phyloP scores from a whole-genome alignment of 495 filamentous ascomycete genomes.

The Emericellopsis terricola region DNA sequence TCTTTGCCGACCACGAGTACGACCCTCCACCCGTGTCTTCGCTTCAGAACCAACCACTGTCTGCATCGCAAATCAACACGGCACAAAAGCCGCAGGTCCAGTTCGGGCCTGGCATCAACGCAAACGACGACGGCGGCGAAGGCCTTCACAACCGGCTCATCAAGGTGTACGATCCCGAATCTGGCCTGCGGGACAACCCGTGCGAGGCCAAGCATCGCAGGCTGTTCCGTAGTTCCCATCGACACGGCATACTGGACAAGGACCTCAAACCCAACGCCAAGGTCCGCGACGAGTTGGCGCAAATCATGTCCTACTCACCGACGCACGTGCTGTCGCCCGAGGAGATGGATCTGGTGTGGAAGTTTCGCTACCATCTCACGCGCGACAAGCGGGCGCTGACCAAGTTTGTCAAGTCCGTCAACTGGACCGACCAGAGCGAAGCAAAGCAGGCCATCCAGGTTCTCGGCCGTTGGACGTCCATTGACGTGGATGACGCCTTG shows the following conservation, averaged over 20 bases:
- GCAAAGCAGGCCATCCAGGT: slow-evolving; percentile 76
- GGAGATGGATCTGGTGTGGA: slow-evolving; percentile 93
- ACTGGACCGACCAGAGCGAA: slow-evolving; percentile 80
- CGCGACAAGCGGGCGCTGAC: slow-evolving; percentile 86
- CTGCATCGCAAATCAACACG: slow-evolving; percentile 43
- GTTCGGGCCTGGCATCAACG: slow-evolving; percentile 66
- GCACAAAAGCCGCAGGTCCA: slow-evolving; percentile 65
- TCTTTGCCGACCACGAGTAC: slow-evolving; percentile 91
- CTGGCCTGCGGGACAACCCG: slow-evolving; percentile 75
- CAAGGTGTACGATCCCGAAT: slow-evolving; percentile 84
- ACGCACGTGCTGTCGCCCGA: slow-evolving; percentile 72
- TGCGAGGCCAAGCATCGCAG: slow-evolving; percentile 89
- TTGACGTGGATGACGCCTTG: slow-evolving; percentile 91
- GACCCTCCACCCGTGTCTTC: slow-evolving; percentile 62
- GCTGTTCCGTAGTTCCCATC: slow-evolving; percentile 68
- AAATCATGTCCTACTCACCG: slow-evolving; percentile 81
- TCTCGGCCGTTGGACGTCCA: slow-evolving; percentile 86
- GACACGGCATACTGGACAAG: slow-evolving; percentile 82
- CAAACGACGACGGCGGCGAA: slow-evolving; percentile 32
- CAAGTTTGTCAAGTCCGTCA: slow-evolving; percentile 94
- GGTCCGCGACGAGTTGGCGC: slow-evolving; percentile 80
- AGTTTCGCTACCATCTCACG: slow-evolving; percentile 84
- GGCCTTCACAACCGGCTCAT: slow-evolving; percentile 43
- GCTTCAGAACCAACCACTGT: slow-evolving; percentile 36
- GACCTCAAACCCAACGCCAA: slow-evolving; percentile 95